phyloP scores from a whole-genome alignment of 345 rosid genomes.

The Lagerstroemia speciosa region DNA sequence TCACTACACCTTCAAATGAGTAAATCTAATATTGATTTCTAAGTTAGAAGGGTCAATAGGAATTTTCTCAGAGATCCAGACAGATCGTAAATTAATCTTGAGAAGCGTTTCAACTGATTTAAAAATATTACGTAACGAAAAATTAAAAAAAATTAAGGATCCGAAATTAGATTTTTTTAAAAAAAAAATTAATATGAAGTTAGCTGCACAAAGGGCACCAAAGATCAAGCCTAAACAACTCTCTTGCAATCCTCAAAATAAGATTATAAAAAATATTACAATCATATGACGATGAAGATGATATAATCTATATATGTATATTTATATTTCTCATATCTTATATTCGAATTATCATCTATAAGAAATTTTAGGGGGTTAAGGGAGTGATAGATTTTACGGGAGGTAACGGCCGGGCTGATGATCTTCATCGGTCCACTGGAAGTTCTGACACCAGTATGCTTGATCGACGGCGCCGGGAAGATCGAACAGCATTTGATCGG shows the following conservation, averaged over 20 bases:
- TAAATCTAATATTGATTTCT: too few relatives aligned
- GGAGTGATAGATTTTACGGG: conserved; percentile 42
- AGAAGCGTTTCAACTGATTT: too few relatives aligned
- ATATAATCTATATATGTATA: background rate
- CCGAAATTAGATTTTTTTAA: background rate
- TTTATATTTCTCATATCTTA: conserved; percentile 5
- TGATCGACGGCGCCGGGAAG: conserved; percentile 63
- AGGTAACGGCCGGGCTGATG: conserved; percentile 44
- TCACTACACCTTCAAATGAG: too few relatives aligned
- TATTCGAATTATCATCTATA: background rate
- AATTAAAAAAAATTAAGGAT: background rate
- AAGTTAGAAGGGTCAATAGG: too few relatives aligned
- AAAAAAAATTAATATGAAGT: too few relatives aligned
- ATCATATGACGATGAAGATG: background rate
- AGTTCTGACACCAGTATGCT: conserved; percentile 72
- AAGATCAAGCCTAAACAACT: conserved; percentile 23
- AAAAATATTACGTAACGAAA: too few relatives aligned
- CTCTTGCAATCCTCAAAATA: conserved; percentile 3
- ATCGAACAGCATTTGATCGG: conserved; percentile 60
- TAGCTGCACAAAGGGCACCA: conserved; percentile 11
- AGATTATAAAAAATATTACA: background rate
- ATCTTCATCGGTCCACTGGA: conserved; percentile 68
- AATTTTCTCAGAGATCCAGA: too few relatives aligned
- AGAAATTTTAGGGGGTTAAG: background rate
- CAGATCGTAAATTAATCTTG: too few relatives aligned